Conservation (phyloP, 108 stramenopile species). For the Schizochytrium sp. region DNA sequence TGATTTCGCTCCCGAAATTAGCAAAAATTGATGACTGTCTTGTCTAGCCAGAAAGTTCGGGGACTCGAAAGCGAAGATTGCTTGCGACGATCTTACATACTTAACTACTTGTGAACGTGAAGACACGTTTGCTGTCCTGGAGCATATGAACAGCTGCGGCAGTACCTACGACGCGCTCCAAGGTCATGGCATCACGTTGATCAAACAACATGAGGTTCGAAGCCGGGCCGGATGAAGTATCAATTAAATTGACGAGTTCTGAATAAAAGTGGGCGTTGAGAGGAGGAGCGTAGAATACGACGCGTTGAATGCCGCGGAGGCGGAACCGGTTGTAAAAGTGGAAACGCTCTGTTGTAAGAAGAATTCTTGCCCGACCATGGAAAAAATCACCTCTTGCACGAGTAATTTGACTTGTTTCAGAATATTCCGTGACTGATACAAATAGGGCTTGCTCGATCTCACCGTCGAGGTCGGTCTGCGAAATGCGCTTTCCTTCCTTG, state of each 20-base stretch:
- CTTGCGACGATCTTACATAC: background rate
- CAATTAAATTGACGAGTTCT: conserved; percentile 37
- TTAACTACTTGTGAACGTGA: conserved; percentile 1
- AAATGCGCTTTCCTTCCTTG: conserved; percentile 43
- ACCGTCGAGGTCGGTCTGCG: background rate
- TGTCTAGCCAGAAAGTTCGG: too few relatives aligned
- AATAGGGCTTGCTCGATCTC: conserved; percentile 32
- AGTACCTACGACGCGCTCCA: conserved; percentile 55
- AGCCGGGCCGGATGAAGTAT: background rate
- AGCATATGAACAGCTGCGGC: conserved; percentile 11
- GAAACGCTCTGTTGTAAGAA: conserved; percentile 51
- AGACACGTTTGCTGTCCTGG: conserved; percentile 19
- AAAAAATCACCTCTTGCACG: conserved; percentile 46
- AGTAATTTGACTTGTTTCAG: background rate
- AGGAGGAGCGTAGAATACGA: conserved; percentile 45
- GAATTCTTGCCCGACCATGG: conserved; percentile 31
- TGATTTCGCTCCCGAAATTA: too few relatives aligned
- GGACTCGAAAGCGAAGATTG: background rate
- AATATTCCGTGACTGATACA: conserved; percentile 45
- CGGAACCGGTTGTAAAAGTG: conserved; percentile 50
- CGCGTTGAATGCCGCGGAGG: conserved; percentile 38
- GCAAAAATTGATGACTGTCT: too few relatives aligned
- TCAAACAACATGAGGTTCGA: conserved; percentile 17
- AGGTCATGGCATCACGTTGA: conserved; percentile 9
- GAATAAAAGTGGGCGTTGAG: conserved; percentile 33